A percentile compares a stretch with the other conserved stretches of the same genome.
Conservation (phyloP, 2,329 filamentous ascomycete genomes). For the Microdochium bolleyi region DNA sequence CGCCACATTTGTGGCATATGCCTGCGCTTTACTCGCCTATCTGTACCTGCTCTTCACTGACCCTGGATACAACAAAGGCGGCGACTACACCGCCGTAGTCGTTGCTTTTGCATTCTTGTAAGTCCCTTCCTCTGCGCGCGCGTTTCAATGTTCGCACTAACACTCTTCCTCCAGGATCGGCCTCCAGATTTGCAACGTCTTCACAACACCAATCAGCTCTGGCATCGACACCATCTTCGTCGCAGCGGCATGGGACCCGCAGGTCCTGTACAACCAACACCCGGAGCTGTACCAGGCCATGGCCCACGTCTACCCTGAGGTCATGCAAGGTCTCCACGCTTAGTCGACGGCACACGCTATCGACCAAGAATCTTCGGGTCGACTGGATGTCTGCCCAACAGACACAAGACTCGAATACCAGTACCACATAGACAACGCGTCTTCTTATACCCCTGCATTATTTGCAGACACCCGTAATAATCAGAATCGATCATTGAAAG, state of each 20-base stretch:
- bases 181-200: slow-evolving; percentile 80
- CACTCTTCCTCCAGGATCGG: slow-evolving; percentile 47
- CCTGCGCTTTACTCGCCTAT: slow-evolving; percentile 74
- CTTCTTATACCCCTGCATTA: no score
- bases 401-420: no score
- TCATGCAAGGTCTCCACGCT: slow-evolving; percentile 68
- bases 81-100: slow-evolving; percentile 66
- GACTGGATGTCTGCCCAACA: no score
- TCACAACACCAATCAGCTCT: slow-evolving; percentile 78
- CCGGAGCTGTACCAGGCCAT: slow-evolving; percentile 73
- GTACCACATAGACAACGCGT: no score
- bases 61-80: slow-evolving; percentile 65
- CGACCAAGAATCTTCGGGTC: no score
- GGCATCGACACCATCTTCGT: slow-evolving; percentile 94
- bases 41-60: slow-evolving; percentile 78
- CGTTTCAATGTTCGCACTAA: neutral
- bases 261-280: slow-evolving; percentile 73
- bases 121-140: neutral
- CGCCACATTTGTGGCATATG: slow-evolving; percentile 74
- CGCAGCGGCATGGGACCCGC: slow-evolving; percentile 59
- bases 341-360: neutral
- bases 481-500: no score
- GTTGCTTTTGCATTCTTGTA: slow-evolving; percentile 52
- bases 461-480: no score
- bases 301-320: slow-evolving; percentile 74